These are phyloP conservation scores for Nicotiana obtusifolia DNA, from an alignment of 257 asterid species.

Conservation along the genomic window DNA sequence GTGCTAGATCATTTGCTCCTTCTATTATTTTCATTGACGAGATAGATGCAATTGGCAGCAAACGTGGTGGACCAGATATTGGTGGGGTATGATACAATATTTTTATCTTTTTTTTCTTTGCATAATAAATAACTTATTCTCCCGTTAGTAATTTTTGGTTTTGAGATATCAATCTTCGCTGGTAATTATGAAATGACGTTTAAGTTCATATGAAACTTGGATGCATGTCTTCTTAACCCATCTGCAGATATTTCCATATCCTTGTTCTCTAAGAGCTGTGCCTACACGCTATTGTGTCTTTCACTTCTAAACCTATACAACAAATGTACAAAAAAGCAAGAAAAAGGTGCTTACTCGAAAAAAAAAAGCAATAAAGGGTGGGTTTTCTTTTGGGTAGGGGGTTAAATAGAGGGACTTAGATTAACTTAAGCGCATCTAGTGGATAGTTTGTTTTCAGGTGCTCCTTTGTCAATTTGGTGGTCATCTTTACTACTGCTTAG, in stretches of 20 bases:
- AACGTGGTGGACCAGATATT: conserved; percentile 99
- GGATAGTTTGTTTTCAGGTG: background rate
- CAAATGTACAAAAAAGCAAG: too few relatives aligned
- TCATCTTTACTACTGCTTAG: background rate
- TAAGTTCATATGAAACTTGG: background rate
- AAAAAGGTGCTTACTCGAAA: too few relatives aligned
- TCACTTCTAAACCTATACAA: background rate
- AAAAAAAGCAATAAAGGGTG: background rate
- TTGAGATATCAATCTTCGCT: background rate
- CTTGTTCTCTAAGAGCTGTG: background rate
- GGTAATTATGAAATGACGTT: background rate
- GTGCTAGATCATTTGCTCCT: conserved; percentile 95
- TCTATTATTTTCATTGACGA: conserved; percentile 97
- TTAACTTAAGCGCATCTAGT: background rate
- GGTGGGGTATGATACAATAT: conserved; percentile 79
- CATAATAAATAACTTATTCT: background rate
- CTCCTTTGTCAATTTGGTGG: background rate
- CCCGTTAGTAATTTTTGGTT: background rate
- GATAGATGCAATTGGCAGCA: conserved; percentile 99
- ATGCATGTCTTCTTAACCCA: background rate
- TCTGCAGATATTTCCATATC: background rate
- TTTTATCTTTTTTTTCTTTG: background rate
- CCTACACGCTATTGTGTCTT: background rate
- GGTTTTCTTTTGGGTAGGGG: background rate
- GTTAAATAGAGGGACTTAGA: background rate